A percentile compares a stretch with the other conserved stretches of the same genome.
These are phyloP conservation scores for Saitozyma sp. DNA, from an alignment of 768 basidiomycete species.

Conservation along the genomic window DNA sequence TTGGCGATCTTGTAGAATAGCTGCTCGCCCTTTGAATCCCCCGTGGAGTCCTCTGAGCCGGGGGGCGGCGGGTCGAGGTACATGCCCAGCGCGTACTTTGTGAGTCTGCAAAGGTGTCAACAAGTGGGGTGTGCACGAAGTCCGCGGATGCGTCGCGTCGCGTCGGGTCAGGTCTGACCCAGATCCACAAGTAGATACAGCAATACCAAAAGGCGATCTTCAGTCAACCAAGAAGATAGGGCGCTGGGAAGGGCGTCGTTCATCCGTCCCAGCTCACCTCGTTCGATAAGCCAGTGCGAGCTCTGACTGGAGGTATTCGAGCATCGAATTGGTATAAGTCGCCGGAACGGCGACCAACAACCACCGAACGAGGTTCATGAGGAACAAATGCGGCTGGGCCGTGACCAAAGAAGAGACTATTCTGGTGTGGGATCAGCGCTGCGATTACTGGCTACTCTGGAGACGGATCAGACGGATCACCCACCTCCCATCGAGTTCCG, in stretches of 20 bases:
- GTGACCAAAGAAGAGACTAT: conserved; percentile 95
- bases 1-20: conserved; percentile 95
- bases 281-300: conserved; percentile 56
- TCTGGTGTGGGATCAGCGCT: conserved; percentile 54
- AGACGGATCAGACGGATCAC: conserved; percentile 6
- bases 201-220: too few species aligned
- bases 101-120: conserved; percentile 59
- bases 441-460: not conserved
- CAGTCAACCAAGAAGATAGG: too few species aligned
- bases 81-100: conserved; percentile 73
- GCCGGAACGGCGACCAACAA: conserved; percentile 80
- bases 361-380: conserved; percentile 84
- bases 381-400: conserved; percentile 73
- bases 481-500: conserved; percentile 78
- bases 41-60: conserved; percentile 56
- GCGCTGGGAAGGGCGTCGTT: too few species aligned
- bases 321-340: conserved; percentile 60
- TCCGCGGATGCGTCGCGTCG: conserved; percentile 61
- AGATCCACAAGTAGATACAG: too few species aligned
- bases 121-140: not conserved
- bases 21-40: conserved; percentile 69
- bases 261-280: conserved; percentile 16
- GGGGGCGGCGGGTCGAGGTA: conserved; percentile 63
- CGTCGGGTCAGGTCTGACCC: conserved; percentile 54
- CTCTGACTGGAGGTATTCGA: conserved; percentile 90